Base-by-base conservation (phyloP, 2,329 filamentous ascomycete genomes). In the Ophiocordyceps camponoti-saundersi region DNA sequence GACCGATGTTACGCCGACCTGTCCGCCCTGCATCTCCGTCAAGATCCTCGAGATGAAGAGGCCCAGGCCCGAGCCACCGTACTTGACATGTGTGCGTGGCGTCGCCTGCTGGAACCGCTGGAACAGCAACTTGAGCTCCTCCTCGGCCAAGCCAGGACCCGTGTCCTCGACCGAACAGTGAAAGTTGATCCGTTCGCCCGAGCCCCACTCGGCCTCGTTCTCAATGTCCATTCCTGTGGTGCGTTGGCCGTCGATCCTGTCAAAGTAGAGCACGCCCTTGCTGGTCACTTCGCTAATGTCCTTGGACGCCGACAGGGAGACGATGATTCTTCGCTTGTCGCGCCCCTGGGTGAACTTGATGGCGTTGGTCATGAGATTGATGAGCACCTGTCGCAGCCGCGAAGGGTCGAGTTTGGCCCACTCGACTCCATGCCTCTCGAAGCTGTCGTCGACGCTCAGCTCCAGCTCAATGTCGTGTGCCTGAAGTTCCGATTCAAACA, bases 351-450 rank as follows among this genome's bases (percentile, higher is more conserved):
- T 77, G 49, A 80, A 80, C 53, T 79, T 80, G 60, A 80, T 77
- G 29, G 77, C 76, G 52, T 80, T 80, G 34, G 75, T 79, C 59
- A 85, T 79, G 15, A 89, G 67, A 56, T 89, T 88, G 58, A 88
- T 87, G 40, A 88, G 63, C 2, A 88, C 77, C 57, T 88, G 84
- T 42, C 82, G 70, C 16, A 88, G 70, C 39, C 84, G 72, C 3
- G 82, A 85, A 7, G 85, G 84, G 57, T 90, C 85, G 40, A 89
- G 67, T 51, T 74, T 82, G 40, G 82, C 80, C 80, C 81, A 86
- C 50, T 83, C 76, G 30, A 88, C 68, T 3, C 69, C 70, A 44
- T 87, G 62, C 16, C 75, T 68, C 15, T 73, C 67, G 57, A 83
- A 86, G 1, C 79, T 80, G 42, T 80, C 71, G 53, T 85, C 79